A percentile compares a stretch with the other conserved stretches of the same genome.
These are phyloP conservation scores for Fraxinus xanthoxyloides DNA, from an alignment of 305 asterid genomes.

Conservation along the genomic window DNA sequence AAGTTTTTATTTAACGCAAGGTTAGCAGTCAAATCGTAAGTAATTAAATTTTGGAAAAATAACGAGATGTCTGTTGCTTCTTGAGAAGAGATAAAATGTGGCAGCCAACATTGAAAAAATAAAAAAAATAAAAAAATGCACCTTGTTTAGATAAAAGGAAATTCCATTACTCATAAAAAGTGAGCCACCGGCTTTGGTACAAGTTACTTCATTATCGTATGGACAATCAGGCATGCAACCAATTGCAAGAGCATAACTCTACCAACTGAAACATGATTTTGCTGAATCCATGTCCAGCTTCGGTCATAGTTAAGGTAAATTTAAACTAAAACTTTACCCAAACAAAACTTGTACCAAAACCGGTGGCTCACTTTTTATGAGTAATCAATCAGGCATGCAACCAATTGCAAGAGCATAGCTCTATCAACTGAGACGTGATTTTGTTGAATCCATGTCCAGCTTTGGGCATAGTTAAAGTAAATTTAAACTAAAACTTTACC, in stretches of 20 bases:
- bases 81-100: not conserved
- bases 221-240: not conserved
- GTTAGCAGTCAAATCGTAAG: not conserved
- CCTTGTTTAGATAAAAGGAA: not conserved
- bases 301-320: not conserved
- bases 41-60: not conserved
- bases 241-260: not conserved
- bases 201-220: not conserved
- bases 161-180: not conserved
- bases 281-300: not conserved
- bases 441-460: not conserved
- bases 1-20: not conserved
- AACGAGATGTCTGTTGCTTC: not conserved
- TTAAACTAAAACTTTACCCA: not conserved
- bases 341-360: not conserved
- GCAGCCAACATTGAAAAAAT: not conserved
- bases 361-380: not conserved
- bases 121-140: not conserved
- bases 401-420: not conserved
- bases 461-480: not conserved
- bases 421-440: not conserved
- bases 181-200: not conserved
- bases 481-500: not conserved
- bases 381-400: not conserved
- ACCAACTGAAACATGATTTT: not conserved